Evolutionary conservation across 2,329 filamentous ascomycete species (phyloP).

Genomic region (Hymenoscyphus linearis): DNA sequence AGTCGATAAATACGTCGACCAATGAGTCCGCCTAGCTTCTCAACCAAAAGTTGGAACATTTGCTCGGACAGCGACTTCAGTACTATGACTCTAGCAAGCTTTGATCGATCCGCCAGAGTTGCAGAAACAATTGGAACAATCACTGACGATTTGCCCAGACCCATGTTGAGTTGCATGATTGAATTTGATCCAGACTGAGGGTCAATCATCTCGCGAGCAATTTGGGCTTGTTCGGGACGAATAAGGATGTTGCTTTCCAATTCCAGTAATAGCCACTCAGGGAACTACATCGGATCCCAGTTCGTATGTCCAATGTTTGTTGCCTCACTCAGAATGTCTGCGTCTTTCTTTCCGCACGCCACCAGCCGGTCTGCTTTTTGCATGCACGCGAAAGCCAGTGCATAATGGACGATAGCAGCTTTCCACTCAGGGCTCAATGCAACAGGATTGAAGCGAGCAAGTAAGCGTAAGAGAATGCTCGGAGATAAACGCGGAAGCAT

Average conservation of each 20-base stretch:
- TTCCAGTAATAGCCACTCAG: slow-evolving; percentile 60
- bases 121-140: slow-evolving; percentile 61
- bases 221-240: slow-evolving; percentile 42
- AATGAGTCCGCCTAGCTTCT: slow-evolving; percentile 29
- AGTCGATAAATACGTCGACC: neutral
- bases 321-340: slow-evolving; percentile 39
- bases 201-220: slow-evolving; percentile 51
- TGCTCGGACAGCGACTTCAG: slow-evolving; percentile 56
- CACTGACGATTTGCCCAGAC: slow-evolving; percentile 64
- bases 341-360: slow-evolving; percentile 16
- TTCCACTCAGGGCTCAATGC: slow-evolving; percentile 10
- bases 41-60: slow-evolving; percentile 51
- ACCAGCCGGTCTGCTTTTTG: slow-evolving; percentile 35
- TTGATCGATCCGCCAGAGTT: slow-evolving; percentile 44
- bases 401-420: slow-evolving; percentile 13
- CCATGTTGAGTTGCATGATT: slow-evolving; percentile 64
- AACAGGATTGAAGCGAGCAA: neutral
- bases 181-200: slow-evolving; percentile 39
- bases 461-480: slow-evolving; percentile 12
- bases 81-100: slow-evolving; percentile 53
- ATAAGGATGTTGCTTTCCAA: slow-evolving; percentile 59
- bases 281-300: slow-evolving; percentile 47
- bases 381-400: slow-evolving; percentile 14
- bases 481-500: slow-evolving; percentile 18
- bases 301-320: slow-evolving; percentile 48